phyloP scores from a whole-genome alignment of 768 basidiomycete species.

The Mycena pura region DNA sequence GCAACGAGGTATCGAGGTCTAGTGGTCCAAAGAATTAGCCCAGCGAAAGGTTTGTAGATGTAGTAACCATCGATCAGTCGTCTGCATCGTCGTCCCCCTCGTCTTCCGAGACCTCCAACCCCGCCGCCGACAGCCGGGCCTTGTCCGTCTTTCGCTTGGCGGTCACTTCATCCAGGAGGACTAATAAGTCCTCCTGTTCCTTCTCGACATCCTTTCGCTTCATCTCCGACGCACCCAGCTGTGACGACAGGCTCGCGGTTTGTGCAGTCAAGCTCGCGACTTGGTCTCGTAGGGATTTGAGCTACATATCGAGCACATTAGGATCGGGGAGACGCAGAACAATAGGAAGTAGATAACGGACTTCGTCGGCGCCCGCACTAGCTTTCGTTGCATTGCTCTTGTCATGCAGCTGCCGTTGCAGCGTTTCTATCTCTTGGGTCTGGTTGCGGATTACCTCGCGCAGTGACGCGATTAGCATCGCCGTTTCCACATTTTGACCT shows the following conservation, averaged over 20 bases:
- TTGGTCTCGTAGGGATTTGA: slow-evolving; percentile 53
- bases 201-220: slow-evolving; percentile 87
- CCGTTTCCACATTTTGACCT: slow-evolving; percentile 78
- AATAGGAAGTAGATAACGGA: slow-evolving; percentile 12
- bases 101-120: slow-evolving; percentile 91
- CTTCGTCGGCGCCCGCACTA: slow-evolving; percentile 27
- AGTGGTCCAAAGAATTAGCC: background rate
- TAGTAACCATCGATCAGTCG: too few relatives aligned
- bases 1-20: too few relatives aligned
- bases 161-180: slow-evolving; percentile 90
- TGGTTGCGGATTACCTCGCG: slow-evolving; percentile 85
- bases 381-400: too few relatives aligned
- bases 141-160: slow-evolving; percentile 89
- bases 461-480: slow-evolving; percentile 83
- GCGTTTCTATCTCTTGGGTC: slow-evolving; percentile 74
- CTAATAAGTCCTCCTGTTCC: slow-evolving; percentile 95
- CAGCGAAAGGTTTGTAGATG: too few relatives aligned
- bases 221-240: slow-evolving; percentile 58
- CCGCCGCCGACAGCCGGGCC: slow-evolving; percentile 70
- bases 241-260: slow-evolving; percentile 50
- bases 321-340: background rate
- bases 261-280: slow-evolving; percentile 58
- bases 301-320: slow-evolving; percentile 40
- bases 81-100: slow-evolving; percentile 79
- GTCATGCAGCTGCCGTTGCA: slow-evolving; percentile 67